Conservation (phyloP, 2,329 filamentous ascomycete species). For the Corniculantispora saksenae region DNA sequence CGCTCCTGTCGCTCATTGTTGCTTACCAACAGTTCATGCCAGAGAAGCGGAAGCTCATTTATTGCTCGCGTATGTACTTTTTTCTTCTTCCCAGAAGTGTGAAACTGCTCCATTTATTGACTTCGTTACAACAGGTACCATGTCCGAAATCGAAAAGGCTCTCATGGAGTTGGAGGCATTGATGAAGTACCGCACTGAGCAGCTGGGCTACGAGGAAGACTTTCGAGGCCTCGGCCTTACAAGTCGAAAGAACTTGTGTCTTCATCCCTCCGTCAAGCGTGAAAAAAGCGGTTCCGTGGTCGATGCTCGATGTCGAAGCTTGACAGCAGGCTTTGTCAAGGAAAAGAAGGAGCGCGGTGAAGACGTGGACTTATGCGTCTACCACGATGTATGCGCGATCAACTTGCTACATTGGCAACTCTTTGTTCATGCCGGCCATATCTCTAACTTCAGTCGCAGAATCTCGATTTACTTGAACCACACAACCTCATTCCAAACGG, state of each 20-base stretch:
- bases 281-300: slow-evolving; percentile 95
- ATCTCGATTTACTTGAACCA: slow-evolving; percentile 90
- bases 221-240: slow-evolving; percentile 91
- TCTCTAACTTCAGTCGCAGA: slow-evolving; percentile 49
- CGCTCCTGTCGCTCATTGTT: slow-evolving; percentile 89
- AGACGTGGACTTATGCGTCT: slow-evolving; percentile 89
- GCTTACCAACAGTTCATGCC: slow-evolving; percentile 95
- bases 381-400: slow-evolving; percentile 72
- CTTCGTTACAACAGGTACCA: slow-evolving; percentile 63
- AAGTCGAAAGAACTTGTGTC: slow-evolving; percentile 93
- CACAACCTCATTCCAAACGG: slow-evolving; percentile 93
- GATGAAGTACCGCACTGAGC: slow-evolving; percentile 90
- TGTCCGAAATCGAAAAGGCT: slow-evolving; percentile 99
- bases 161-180: slow-evolving; percentile 85
- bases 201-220: slow-evolving; percentile 89
- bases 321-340: slow-evolving; percentile 95
- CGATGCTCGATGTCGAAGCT: slow-evolving; percentile 90
- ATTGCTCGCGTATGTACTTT: slow-evolving; percentile 86
- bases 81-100: not conserved
- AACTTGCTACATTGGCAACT: not conserved
- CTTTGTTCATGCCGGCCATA: not conserved
- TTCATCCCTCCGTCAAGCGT: slow-evolving; percentile 92
- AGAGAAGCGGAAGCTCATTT: slow-evolving; percentile 93
- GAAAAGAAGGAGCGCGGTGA: slow-evolving; percentile 97
- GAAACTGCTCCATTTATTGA: not conserved